Evolutionary conservation across 148 eudicot species (phyloP).

Genomic region (Chenopodium album): DNA sequence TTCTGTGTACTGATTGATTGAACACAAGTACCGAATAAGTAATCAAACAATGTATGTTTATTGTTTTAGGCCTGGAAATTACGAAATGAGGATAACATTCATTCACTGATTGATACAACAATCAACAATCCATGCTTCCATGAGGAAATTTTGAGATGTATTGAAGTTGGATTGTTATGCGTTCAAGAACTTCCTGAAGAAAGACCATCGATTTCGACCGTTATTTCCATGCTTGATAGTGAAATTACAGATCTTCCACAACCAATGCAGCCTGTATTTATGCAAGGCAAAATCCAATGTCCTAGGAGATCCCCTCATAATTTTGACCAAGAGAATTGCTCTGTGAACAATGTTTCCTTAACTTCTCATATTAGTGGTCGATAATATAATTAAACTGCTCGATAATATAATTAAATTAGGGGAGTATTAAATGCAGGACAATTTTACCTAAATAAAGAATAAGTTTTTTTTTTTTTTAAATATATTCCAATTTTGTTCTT

Average conservation of each 20-base stretch:
- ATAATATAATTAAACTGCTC: not conserved
- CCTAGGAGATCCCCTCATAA: not conserved
- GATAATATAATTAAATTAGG: too few relatives aligned
- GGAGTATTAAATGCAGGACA: too few relatives aligned
- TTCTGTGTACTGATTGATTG: not conserved
- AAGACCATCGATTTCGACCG: constrained; percentile 7
- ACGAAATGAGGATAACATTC: constrained; percentile 8
- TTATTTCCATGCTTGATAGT: constrained; percentile 5
- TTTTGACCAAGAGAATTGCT: not conserved
- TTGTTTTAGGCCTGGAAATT: constrained; percentile 12
- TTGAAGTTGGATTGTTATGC: constrained; percentile 6
- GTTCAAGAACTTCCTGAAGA: constrained; percentile 14
- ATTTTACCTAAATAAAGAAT: too few relatives aligned
- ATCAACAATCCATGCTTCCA: not conserved
- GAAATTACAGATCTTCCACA: constrained; percentile 15
- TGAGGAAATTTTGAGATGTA: constrained; percentile 1
- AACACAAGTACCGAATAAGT: too few relatives aligned
- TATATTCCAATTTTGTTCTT: too few relatives aligned
- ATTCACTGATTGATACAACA: constrained; percentile 9
- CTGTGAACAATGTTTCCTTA: not conserved
- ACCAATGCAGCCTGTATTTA: constrained; percentile 12
- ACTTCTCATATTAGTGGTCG: not conserved
- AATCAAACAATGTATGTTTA: not conserved
- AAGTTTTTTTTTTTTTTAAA: too few relatives aligned
- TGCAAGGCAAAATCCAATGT: not conserved